A percentile compares a stretch with the other conserved stretches of the same genome.
These are phyloP conservation scores for Dicorynia guianensis DNA, from an alignment of 306 rosid species.

Conservation along the genomic window DNA sequence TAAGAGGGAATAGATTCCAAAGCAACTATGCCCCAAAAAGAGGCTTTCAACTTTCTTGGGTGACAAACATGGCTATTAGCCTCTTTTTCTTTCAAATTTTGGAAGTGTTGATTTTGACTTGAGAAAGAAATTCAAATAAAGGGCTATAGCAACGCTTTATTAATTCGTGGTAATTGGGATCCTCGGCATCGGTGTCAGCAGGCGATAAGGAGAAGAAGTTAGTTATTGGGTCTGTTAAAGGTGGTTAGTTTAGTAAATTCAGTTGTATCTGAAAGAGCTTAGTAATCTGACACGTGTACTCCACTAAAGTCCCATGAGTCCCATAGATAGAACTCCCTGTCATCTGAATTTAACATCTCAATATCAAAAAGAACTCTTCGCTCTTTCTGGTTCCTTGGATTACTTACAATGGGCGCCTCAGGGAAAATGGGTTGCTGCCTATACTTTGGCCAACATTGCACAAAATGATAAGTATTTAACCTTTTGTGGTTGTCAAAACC, in stretches of 20 bases:
- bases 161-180: slow-evolving; percentile 31
- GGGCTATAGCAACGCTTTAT: slow-evolving; percentile 8
- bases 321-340: too few species aligned
- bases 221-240: too few species aligned
- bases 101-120: slow-evolving; percentile 29
- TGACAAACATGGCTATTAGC: not conserved
- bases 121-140: not conserved
- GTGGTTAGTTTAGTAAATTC: too few species aligned
- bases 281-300: too few species aligned
- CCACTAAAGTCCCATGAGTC: too few species aligned
- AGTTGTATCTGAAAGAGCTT: too few species aligned
- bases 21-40: slow-evolving; percentile 24
- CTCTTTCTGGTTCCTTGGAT: too few species aligned
- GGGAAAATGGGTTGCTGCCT: slow-evolving; percentile 28
- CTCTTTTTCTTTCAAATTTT: slow-evolving; percentile 2
- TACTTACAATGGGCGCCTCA: too few species aligned
- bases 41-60: slow-evolving; percentile 4
- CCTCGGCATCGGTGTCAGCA: slow-evolving; percentile 18
- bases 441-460: slow-evolving; percentile 43
- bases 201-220: too few species aligned
- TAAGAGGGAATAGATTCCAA: slow-evolving; percentile 41
- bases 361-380: too few species aligned
- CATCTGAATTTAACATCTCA: too few species aligned
- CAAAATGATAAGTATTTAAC: slow-evolving; percentile 29
- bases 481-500: slow-evolving; percentile 39